phyloP scores from a whole-genome alignment of 108 stramenopile species.

The Schizochytrium sp. region DNA sequence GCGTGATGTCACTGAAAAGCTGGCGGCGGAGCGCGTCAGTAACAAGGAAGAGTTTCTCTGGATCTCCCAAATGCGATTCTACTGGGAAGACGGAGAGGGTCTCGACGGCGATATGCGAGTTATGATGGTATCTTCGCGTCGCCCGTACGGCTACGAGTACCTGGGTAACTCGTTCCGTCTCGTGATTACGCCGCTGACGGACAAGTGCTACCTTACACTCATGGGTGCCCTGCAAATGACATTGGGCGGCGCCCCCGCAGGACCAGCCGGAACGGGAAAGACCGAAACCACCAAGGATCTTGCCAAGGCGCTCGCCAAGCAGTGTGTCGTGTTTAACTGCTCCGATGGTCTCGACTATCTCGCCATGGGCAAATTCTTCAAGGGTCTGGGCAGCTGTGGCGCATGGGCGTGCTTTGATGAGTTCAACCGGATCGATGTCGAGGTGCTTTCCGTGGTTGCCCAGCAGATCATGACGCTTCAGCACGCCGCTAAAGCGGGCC shows the following conservation, averaged over 20 bases:
- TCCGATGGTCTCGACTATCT: slow-evolving; percentile 63
- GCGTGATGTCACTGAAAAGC: slow-evolving; percentile 52
- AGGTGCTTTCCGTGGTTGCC: slow-evolving; percentile 61
- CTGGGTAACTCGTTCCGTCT: slow-evolving; percentile 56
- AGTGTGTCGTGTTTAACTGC: slow-evolving; percentile 65
- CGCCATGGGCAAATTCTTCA: slow-evolving; percentile 66
- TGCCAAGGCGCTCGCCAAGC: slow-evolving; percentile 55
- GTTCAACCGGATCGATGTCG: slow-evolving; percentile 67
- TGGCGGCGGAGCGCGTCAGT: slow-evolving; percentile 36
- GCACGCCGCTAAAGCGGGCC: slow-evolving; percentile 33
- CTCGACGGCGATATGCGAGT: slow-evolving; percentile 40
- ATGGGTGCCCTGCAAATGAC: slow-evolving; percentile 64
- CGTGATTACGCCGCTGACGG: slow-evolving; percentile 60
- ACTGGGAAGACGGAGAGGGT: slow-evolving; percentile 44
- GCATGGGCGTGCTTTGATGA: slow-evolving; percentile 71
- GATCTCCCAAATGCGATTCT: slow-evolving; percentile 53
- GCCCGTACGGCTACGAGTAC: slow-evolving; percentile 64
- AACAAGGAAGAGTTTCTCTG: slow-evolving; percentile 40
- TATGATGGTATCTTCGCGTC: slow-evolving; percentile 50
- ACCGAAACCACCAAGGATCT: slow-evolving; percentile 62
- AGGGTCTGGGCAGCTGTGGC: slow-evolving; percentile 56
- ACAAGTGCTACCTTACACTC: slow-evolving; percentile 62
- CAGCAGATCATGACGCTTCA: slow-evolving; percentile 63
- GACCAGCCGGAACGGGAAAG: slow-evolving; percentile 61
- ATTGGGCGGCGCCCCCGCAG: slow-evolving; percentile 58